Evolutionary conservation across 2,329 filamentous ascomycete species (phyloP).

Genomic region (Cadophora sp.): DNA sequence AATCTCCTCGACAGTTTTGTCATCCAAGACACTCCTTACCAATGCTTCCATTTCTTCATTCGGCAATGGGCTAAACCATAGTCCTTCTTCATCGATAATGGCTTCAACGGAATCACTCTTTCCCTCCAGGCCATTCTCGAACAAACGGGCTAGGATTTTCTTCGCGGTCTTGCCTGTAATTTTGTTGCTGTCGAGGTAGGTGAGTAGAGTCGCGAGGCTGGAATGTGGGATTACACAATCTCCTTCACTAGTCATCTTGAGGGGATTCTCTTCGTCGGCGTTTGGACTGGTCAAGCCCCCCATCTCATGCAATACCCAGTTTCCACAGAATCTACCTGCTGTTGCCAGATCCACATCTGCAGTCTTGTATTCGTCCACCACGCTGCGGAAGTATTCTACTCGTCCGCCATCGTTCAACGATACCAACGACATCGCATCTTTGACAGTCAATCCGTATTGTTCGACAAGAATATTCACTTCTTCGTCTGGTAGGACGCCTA

Average conservation of each 20-base stretch:
- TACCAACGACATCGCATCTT: constrained; percentile 84
- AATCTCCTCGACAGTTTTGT: constrained; percentile 65
- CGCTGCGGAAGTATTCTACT: constrained; percentile 80
- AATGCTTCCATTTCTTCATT: constrained; percentile 61
- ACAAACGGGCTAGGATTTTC: constrained; percentile 61
- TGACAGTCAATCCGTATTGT: constrained; percentile 72
- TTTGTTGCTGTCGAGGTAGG: constrained; percentile 50
- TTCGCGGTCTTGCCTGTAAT: constrained; percentile 66
- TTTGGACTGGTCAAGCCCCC: constrained; percentile 67
- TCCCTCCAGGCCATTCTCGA: constrained; percentile 51
- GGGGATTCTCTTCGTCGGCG: constrained; percentile 37
- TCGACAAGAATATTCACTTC: constrained; percentile 67
- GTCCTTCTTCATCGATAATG: constrained; percentile 62
- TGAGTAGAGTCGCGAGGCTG: constrained; percentile 52
- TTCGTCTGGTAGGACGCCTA: constrained; percentile 77
- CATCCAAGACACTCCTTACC: constrained; percentile 61
- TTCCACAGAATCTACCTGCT: constrained; percentile 58
- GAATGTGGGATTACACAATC: constrained; percentile 37
- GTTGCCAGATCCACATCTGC: constrained; percentile 20
- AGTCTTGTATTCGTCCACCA: constrained; percentile 54
- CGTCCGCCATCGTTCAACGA: constrained; percentile 79
- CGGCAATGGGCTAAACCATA: constrained; percentile 61
- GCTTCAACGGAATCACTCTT: constrained; percentile 50
- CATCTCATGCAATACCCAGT: constrained; percentile 79
- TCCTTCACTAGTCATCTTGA: constrained; percentile 38